These are phyloP conservation scores for Cladosporium sp. DNA, from an alignment of 2,329 filamentous ascomycete species.

Conservation along the genomic window DNA sequence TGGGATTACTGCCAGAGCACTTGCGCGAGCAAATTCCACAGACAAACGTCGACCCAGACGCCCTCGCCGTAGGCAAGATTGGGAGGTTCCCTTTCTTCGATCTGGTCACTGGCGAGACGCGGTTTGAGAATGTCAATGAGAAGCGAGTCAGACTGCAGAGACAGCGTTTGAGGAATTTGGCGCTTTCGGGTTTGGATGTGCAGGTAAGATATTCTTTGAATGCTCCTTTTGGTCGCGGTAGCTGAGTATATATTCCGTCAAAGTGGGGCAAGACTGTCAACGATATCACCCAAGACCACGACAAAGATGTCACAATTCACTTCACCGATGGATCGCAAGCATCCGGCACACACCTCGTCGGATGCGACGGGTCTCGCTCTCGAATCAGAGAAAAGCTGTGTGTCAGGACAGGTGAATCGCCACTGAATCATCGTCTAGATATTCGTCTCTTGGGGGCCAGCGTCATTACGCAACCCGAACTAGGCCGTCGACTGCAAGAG, in stretches of 20 bases:
- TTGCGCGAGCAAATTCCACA: slow-evolving; percentile 50
- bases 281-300: not conserved
- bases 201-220: not conserved
- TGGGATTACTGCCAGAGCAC: slow-evolving; percentile 51
- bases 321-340: slow-evolving; percentile 49
- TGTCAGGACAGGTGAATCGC: not conserved
- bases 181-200: slow-evolving; percentile 20
- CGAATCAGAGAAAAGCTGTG: not conserved
- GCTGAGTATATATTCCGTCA: not conserved
- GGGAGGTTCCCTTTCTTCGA: slow-evolving; percentile 58
- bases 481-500: slow-evolving; percentile 46
- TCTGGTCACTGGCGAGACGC: slow-evolving; percentile 45
- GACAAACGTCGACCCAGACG: slow-evolving; percentile 53
- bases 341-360: slow-evolving; percentile 82
- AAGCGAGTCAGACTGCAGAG: slow-evolving; percentile 11
- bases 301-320: not conserved
- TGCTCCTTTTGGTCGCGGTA: not conserved
- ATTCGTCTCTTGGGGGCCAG: slow-evolving; percentile 48
- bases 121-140: slow-evolving; percentile 28
- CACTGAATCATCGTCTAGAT: slow-evolving; percentile 42
- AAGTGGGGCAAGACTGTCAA: slow-evolving; percentile 21
- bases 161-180: slow-evolving; percentile 19
- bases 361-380: slow-evolving; percentile 46
- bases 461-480: slow-evolving; percentile 41
- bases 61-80: slow-evolving; percentile 48